Evolutionary conservation across 2,329 filamentous ascomycete species (phyloP), one percentile per base, ranked within the genome.

Genomic region (Daldinia sp.): DNA sequence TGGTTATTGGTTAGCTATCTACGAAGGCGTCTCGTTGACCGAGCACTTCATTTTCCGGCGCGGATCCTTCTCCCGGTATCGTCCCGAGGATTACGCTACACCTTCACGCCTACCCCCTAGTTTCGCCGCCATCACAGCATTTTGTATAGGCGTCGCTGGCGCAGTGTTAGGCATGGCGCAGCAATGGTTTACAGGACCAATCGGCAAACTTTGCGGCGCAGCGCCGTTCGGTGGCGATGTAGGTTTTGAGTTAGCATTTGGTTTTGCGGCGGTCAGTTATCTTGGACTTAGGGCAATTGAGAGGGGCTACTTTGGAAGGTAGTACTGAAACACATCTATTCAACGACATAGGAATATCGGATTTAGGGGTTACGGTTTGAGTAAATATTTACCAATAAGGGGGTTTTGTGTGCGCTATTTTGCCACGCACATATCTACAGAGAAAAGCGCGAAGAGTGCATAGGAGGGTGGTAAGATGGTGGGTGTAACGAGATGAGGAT

Each of bases 1-100:
- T 64, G 85, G 85, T 1, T 93, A 92, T 79, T 93, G 90, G 89
- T 81, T 92, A 1, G 86, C 89, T 48, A 90, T 92, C 70, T 93
- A 92, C 77, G 84, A 87, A 66, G 88, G 85, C 47, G 85, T 92
- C 65, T 80, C 85, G 0, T 74, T 92, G 15, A 79, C 82, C 1
- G 90, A 92, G 57, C 90, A 92, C 76, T 85, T 91, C 70, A 70
- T 90, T 72, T 92, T 89, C 80, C 86, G 85, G 71, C 82, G 84
- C 21, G 85, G 86, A 2, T 85, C 87, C 1, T 84, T 90, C 67
- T 56, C 65, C 1, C 86, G 85, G 7, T 92, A 92, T 74, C 73
- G 77, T n/a, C 77, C 83, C 0, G 82, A 85, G 39, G 74, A 82
- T 64, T 91, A 90, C 73, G 82, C 87, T 66, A 79, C 84, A 56